Evolutionary conservation across 768 basidiomycete species (phyloP), one percentile per base, ranked within the genome.

Genomic region (Lenzites betulinus): DNA sequence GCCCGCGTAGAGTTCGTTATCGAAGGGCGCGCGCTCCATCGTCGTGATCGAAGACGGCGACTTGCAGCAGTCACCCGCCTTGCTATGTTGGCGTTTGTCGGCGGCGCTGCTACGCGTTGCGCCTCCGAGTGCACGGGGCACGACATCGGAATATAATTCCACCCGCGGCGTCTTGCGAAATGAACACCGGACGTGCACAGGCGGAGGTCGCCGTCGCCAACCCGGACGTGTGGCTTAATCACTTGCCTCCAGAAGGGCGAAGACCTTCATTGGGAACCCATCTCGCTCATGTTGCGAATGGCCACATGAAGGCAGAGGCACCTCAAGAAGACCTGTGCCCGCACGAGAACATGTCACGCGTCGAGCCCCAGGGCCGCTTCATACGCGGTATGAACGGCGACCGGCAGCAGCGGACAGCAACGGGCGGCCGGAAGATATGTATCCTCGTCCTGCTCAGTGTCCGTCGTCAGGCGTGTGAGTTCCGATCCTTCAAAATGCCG

Each of bases 311-410:
- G 48, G 20, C 39, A 50, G 25, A 47, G 46, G 48, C 41, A 47
- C 54, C 35, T 57, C 22, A 44, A 33, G 54, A 58, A 54, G 51
- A 25, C 43, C 26, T n/a, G 30, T 26, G n/a, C 12, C 43, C 46
- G 51, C 61, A 62, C 61, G 61, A 58, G 61, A 62, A 52, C 61
- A 50, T 35, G 56, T 62, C 61, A 62, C 60, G 60, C 54, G 60
- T 57, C n/a, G 39, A 30, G 41, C 38, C 28, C 18, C 39, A 47
- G 50, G 55, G 26, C 47, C 55, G 36, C 46, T 36, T 35, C 36
- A 26, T 22, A 41, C 23, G 16, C 36, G 33, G 30, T 44, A 36
- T 47, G 54, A 46, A 38, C 20, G 54, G 36, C 20, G 43, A 26
- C 54, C 54, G 54, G 44, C 13, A 35, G 18, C 39, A 35, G 41